Evolutionary conservation across 345 rosid species (phyloP).

Genomic region (Camelina laxa): DNA sequence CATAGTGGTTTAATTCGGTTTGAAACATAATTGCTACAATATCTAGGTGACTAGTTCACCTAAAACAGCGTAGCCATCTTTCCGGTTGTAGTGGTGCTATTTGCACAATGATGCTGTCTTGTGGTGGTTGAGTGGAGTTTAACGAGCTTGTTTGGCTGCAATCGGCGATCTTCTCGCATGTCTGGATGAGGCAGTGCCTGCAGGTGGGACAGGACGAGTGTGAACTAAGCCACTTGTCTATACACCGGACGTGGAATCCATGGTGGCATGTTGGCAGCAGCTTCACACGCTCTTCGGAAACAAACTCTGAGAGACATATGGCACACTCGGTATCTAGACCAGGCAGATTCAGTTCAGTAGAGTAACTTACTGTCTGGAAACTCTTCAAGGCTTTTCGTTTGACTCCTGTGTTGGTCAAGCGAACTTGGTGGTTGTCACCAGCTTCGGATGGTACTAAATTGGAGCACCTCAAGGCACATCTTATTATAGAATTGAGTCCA

Average conservation of each 20-base stretch:
- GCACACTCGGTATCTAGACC: constrained; percentile 67
- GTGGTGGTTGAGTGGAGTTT: constrained; percentile 47
- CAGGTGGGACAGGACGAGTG: constrained; percentile 96
- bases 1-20: constrained; percentile 31
- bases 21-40: constrained; percentile 22
- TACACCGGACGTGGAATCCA: constrained; percentile 79
- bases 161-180: constrained; percentile 72
- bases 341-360: constrained; percentile 56
- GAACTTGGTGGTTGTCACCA: constrained; percentile 38
- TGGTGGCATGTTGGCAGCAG: constrained; percentile 84
- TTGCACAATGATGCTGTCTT: constrained; percentile 51
- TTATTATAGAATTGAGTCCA: constrained; percentile 68
- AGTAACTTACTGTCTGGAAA: constrained; percentile 65
- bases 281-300: constrained; percentile 62
- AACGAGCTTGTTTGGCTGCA: constrained; percentile 55
- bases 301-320: constrained; percentile 76
- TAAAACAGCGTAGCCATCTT: constrained; percentile 54
- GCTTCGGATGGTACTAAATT: constrained; percentile 45
- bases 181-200: constrained; percentile 75
- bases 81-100: constrained; percentile 67
- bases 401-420: constrained; percentile 70
- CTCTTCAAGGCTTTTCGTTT: constrained; percentile 73
- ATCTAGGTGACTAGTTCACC: constrained; percentile 45
- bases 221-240: constrained; percentile 85
- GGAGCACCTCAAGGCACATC: constrained; percentile 74